Evolutionary conservation across 2,329 filamentous ascomycete species (phyloP), one percentile per base, ranked within the genome.

Genomic region (Aspergillus persii): DNA sequence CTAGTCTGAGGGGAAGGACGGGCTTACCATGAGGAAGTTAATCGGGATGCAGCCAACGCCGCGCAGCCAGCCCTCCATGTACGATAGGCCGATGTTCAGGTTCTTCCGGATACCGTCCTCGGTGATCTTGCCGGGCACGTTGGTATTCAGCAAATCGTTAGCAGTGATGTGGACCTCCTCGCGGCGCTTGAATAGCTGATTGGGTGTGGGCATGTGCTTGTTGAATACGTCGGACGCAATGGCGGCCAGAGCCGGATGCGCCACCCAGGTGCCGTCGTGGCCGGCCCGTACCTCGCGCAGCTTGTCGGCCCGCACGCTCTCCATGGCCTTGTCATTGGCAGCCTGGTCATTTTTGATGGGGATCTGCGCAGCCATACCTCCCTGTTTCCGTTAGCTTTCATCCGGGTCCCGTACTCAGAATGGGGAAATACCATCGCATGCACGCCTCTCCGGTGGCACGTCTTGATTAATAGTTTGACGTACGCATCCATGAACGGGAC

Each of bases 401-500:
- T 15, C 9, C 26, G 15, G 6, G 44, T 6, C 2, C 9, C n/a
- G n/a, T 15, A 54, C 8, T 3, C 23, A 48, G 6, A 8, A n/a
- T 18, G 15, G 3, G 4, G 41, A 48, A 68, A 63, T 68, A 77
- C 88, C 95, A 98, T 98, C 65, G 95, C 95, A 78, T 98, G 95
- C n/a, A 98, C 95, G 57, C 93, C 92, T 69, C 95, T 89, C 75
- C 88, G 89, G 79, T 99, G 95, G 83, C 95, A 99, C 58, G 95
- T 98, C 85, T 97, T 94, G 80, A 99, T 97, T 66, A 99, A 86
- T 46, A 98, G 87, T 79, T 95, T 96, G 72, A 98, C 91, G 72
- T 99, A 99, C 52, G 95, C 87, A 68, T 98, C 87, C 95, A 99
- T 98, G 80, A 99, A 99, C 11, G 95, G 95, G 1, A 94, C 90